Evolutionary conservation across 1,284 basidiomycete genomes (phyloP).

Genomic region (Leccinum pallidistipes): DNA sequence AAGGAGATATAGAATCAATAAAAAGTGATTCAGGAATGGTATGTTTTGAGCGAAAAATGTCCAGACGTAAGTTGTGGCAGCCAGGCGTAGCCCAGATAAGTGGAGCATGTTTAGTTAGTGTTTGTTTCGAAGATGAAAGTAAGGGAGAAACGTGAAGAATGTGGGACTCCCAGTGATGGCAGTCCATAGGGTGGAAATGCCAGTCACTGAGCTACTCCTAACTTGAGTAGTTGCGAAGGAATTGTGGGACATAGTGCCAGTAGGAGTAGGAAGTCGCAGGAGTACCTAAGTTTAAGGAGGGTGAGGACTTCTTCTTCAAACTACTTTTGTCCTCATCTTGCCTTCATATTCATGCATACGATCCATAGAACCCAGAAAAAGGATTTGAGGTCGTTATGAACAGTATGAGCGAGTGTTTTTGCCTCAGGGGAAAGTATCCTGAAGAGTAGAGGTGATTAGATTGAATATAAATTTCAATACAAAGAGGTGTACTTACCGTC

Average conservation of each 20-base stretch:
- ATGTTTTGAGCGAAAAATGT: not conserved
- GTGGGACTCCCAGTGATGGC: not conserved
- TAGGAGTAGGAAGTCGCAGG: not conserved
- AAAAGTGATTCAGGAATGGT: not conserved
- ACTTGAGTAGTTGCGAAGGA: no score
- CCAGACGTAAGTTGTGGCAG: not conserved
- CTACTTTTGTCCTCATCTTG: not conserved
- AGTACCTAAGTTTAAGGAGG: not conserved
- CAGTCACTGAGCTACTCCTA: no score
- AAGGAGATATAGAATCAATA: not conserved
- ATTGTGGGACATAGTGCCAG: not conserved
- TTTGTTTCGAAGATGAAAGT: not conserved
- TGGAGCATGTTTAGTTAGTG: not conserved
- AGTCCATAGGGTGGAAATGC: no score
- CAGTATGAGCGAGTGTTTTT: not conserved
- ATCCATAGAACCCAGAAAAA: conserved; percentile 1
- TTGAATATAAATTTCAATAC: not conserved
- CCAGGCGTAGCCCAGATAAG: not conserved
- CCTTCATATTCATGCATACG: not conserved
- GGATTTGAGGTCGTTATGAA: not conserved
- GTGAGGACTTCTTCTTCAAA: not conserved
- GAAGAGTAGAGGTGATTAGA: not conserved
- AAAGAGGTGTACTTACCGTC: not conserved
- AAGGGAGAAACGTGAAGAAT: not conserved
- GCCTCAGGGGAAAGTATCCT: not conserved